phyloP scores from a whole-genome alignment of 2,329 filamentous ascomycete genomes.

The Thelonectria blattea region DNA sequence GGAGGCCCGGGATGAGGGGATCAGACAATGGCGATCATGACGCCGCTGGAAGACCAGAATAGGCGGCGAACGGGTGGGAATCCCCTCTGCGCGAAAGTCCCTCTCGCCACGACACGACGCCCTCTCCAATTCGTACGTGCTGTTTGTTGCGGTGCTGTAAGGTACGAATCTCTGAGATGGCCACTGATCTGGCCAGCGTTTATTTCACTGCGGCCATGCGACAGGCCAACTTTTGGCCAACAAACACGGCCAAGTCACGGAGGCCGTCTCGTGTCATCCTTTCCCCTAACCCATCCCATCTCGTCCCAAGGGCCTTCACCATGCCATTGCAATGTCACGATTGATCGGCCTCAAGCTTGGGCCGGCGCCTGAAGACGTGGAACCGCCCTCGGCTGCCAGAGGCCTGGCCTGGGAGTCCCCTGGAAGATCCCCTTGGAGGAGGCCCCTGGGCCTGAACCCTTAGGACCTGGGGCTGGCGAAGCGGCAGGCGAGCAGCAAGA shows the following conservation, averaged over 20 bases:
- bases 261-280: conserved; percentile 29
- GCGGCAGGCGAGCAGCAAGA: conserved; percentile 2
- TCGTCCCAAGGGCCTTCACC: conserved; percentile 29
- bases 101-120: neutral
- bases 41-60: conserved; percentile 24
- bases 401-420: conserved; percentile 24
- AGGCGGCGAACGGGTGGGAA: conserved; percentile 38
- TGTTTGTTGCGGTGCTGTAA: neutral
- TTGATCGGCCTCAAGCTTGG: conserved; percentile 30
- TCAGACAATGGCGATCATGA: conserved; percentile 37
- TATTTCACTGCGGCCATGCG: conserved; percentile 28
- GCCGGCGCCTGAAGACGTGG: conserved; percentile 28
- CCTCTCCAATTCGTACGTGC: neutral
- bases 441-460: conserved; percentile 11
- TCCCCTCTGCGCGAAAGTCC: neutral
- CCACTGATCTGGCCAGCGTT: conserved; percentile 27
- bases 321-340: conserved; percentile 28
- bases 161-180: neutral
- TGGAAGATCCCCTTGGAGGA: conserved; percentile 25
- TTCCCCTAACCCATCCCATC: conserved; percentile 28
- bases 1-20: conserved; percentile 25
- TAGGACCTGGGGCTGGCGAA: neutral
- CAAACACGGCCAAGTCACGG: conserved; percentile 25
- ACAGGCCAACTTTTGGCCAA: conserved; percentile 21
- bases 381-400: conserved; percentile 30